phyloP scores from a whole-genome alignment of 805 yeast genomes.

The Candida multigemmis region DNA sequence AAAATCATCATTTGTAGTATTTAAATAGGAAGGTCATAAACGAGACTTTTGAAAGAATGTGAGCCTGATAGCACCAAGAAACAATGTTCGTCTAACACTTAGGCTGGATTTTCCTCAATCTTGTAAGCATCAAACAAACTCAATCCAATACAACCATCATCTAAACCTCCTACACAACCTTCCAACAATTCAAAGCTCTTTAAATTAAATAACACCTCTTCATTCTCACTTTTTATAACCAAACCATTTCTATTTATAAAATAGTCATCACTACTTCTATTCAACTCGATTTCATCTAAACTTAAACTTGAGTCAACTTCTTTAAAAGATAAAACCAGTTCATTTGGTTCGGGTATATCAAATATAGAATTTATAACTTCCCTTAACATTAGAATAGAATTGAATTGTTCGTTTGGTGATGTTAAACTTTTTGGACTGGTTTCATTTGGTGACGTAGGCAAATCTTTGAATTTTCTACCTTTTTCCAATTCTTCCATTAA shows the following conservation, averaged over 20 bases:
- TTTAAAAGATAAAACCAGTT: conserved; percentile 10
- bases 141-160: conserved; percentile 25
- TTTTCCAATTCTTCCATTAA: conserved; percentile 11
- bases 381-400: too few species aligned
- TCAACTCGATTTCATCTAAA: conserved; percentile 23
- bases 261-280: conserved; percentile 21
- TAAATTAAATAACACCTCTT: conserved; percentile 13
- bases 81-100: conserved; percentile 1
- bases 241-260: conserved; percentile 15
- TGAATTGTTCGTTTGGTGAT: too few species aligned
- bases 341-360: conserved; percentile 19
- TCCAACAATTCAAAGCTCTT: conserved; percentile 30
- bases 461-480: not conserved
- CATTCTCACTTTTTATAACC: conserved; percentile 2
- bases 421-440: not conserved
- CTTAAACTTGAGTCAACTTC: conserved; percentile 11
- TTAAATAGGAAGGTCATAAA: too few species aligned
- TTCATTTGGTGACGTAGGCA: not conserved
- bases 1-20: too few species aligned
- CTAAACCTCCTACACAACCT: conserved; percentile 16
- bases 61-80: too few species aligned
- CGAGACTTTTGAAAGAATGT: too few species aligned
- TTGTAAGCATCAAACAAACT: conserved; percentile 33
- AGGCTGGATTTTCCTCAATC: conserved; percentile 32
- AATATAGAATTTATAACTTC: too few species aligned